Evolutionary conservation across 2,329 filamentous ascomycete genomes (phyloP).

Genomic region (Setomelanomma holmii): DNA sequence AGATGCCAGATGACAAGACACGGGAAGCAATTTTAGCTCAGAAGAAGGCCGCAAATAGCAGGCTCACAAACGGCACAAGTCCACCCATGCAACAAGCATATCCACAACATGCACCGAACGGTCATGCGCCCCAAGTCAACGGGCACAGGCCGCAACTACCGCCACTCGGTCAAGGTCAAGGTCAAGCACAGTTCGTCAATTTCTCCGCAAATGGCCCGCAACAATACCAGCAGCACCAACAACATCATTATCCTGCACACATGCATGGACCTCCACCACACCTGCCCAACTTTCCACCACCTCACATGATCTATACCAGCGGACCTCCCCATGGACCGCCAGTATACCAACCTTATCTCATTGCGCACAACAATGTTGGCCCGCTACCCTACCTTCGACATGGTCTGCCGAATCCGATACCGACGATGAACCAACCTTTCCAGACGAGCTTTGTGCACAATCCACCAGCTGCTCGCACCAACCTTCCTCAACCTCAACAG

Average conservation of each 20-base stretch:
- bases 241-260: slow-evolving; percentile 7
- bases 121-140: slow-evolving; percentile 26
- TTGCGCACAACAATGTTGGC: neutral
- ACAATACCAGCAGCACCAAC: slow-evolving; percentile 73
- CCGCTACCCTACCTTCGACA: slow-evolving; percentile 19
- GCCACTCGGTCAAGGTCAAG: slow-evolving; percentile 31
- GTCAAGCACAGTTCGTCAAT: slow-evolving; percentile 56
- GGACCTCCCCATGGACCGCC: slow-evolving; percentile 7
- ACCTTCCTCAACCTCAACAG: slow-evolving; percentile 50
- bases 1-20: slow-evolving; percentile 67
- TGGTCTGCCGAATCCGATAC: slow-evolving; percentile 14
- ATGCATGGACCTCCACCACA: slow-evolving; percentile 9
- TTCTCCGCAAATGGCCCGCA: slow-evolving; percentile 60
- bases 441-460: slow-evolving; percentile 54
- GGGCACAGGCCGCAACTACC: slow-evolving; percentile 21
- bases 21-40: slow-evolving; percentile 44
- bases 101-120: slow-evolving; percentile 24
- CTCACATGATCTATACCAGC: slow-evolving; percentile 6
- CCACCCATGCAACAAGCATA: slow-evolving; percentile 29
- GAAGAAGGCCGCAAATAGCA: slow-evolving; percentile 75
- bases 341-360: slow-evolving; percentile 1
- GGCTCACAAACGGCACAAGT: slow-evolving; percentile 42
- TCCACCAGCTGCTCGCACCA: slow-evolving; percentile 47
- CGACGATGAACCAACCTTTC: slow-evolving; percentile 25
- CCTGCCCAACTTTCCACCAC: slow-evolving; percentile 2